phyloP scores from a whole-genome alignment of 2,329 filamentous ascomycete species.

The Laburnicola sp. region DNA sequence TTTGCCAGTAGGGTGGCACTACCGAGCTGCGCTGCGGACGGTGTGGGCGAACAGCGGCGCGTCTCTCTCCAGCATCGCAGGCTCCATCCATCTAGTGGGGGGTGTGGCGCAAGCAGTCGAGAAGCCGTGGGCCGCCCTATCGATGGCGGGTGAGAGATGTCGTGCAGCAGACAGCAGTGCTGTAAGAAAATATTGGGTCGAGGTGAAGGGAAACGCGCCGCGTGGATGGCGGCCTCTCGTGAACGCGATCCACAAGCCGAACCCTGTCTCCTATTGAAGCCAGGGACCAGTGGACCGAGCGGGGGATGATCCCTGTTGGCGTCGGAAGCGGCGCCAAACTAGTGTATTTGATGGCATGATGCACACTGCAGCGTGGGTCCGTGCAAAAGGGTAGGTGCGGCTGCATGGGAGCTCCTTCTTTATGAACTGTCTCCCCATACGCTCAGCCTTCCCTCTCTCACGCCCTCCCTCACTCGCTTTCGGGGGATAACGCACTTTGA shows the following conservation, averaged over 20 bases:
- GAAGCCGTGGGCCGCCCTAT: constrained; percentile 11
- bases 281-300: constrained; percentile 5
- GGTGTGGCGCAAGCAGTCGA: constrained; percentile 21
- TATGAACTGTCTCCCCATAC: constrained; percentile 23
- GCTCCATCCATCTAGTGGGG: constrained; percentile 47
- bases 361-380: constrained; percentile 2
- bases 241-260: background rate
- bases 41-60: constrained; percentile 30
- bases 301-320: background rate
- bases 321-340: constrained; percentile 5
- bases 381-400: constrained; percentile 15
- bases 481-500: constrained; percentile 10
- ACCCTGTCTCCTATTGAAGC: constrained; percentile 3
- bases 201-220: background rate
- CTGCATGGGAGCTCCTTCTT: constrained; percentile 31
- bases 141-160: background rate
- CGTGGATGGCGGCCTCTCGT: background rate
- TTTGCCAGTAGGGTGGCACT: constrained; percentile 54
- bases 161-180: background rate
- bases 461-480: constrained; percentile 37
- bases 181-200: background rate
- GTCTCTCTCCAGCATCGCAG: constrained; percentile 14
- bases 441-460: constrained; percentile 13
- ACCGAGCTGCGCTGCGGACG: constrained; percentile 37
- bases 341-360: background rate